These are phyloP conservation scores for Ichthyophthirius multifiliis DNA, from an alignment of 169 alveolate species.

Conservation along the genomic window DNA sequence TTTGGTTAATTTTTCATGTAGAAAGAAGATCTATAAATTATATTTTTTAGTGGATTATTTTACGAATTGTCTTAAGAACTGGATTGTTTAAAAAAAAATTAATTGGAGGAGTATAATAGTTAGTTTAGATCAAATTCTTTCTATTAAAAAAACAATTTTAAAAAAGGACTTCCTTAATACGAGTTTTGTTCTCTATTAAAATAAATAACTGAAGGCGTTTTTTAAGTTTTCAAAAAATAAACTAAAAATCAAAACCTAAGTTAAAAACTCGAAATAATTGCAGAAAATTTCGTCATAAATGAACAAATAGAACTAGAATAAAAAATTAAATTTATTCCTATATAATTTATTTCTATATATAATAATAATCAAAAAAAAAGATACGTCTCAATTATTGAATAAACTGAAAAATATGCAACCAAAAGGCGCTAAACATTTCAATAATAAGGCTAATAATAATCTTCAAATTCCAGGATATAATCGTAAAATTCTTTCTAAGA, in stretches of 20 bases:
- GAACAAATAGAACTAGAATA: neutral
- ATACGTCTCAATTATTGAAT: neutral
- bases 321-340: neutral
- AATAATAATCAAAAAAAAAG: neutral
- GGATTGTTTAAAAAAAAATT: neutral
- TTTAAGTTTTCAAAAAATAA: too few relatives aligned
- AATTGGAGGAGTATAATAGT: neutral
- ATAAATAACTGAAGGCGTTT: neutral
- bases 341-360: neutral
- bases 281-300: neutral
- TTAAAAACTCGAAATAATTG: neutral
- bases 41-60: neutral
- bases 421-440: neutral
- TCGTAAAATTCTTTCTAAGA: too few relatives aligned
- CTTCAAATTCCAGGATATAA: neutral
- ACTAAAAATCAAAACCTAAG: too few relatives aligned
- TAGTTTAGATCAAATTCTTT: neutral
- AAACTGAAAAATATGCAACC: neutral
- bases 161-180: neutral
- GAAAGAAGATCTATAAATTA: neutral
- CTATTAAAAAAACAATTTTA: neutral
- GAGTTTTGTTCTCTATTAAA: slow-evolving; percentile 5
- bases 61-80: neutral
- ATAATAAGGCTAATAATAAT: neutral
- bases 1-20: neutral